A percentile compares a stretch with the other conserved stretches of the same genome.
These are phyloP conservation scores for Paramecium sonneborni DNA, from an alignment of 73 alveolate genomes.

Conservation along the genomic window DNA sequence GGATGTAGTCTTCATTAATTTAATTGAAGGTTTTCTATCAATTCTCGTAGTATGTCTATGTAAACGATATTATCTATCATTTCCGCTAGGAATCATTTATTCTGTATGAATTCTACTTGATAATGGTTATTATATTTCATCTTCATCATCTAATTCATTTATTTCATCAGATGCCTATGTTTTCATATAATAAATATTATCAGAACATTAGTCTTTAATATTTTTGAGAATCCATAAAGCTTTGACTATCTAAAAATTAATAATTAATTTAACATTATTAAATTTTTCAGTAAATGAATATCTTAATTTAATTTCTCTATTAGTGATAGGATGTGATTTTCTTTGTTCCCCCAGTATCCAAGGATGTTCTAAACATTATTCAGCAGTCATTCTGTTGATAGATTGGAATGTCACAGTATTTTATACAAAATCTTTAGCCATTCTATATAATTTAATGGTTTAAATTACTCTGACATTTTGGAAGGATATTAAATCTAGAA, in stretches of 20 bases:
- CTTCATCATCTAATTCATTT: not conserved
- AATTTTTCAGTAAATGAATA: not conserved
- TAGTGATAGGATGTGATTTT: constrained; percentile 5
- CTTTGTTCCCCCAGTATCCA: constrained; percentile 28
- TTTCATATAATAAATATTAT: not conserved
- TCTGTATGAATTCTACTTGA: constrained; percentile 21
- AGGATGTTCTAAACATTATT: constrained; percentile 29
- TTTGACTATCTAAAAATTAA: not conserved
- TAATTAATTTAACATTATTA: not conserved
- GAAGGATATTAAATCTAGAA: not conserved
- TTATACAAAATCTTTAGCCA: constrained; percentile 9
- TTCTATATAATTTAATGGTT: not conserved
- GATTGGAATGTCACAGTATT: not conserved
- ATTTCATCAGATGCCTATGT: not conserved
- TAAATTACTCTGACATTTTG: not conserved
- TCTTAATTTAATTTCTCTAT: not conserved
- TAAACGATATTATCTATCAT: not conserved
- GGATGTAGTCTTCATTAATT: not conserved
- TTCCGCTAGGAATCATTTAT: not conserved
- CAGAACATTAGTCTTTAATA: not conserved
- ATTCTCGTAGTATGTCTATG: not conserved
- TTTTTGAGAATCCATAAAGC: not conserved
- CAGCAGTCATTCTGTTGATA: not conserved
- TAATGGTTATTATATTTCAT: not conserved
- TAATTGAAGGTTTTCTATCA: constrained; percentile 15